Evolutionary conservation across 2,329 filamentous ascomycete genomes (phyloP), one percentile per base, ranked within the genome.

Genomic region (Trichoderma brevicompactum): DNA sequence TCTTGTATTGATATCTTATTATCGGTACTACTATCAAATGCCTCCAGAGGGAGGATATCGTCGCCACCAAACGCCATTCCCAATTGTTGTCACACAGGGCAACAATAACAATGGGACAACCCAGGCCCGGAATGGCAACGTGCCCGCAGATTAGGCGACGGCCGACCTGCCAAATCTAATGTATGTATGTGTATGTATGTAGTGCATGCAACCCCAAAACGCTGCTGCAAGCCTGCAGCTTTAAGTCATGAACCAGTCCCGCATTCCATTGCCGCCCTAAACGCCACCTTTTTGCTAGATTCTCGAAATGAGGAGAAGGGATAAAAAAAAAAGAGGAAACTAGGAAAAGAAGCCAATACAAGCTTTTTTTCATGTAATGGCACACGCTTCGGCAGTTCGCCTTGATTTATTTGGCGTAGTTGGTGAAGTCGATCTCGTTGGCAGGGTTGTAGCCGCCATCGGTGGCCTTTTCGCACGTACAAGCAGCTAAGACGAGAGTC

Each of bases 361-460:
- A 36, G 38, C 49, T 34, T 5, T 36, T 34, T 5, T 36, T 53
- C 23, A 38, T n/a, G 10, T 12, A 19, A 28, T 28, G 19, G n/a
- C 15, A 19, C 28, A 23, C 17, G n/a, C 13, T n/a, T 38, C 28
- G 5, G 28, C 3, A 23, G 12, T 23, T 43, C 13, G 19, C 10
- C 8, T 38, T 8, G 17, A 5, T 46, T 58, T 66, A 66, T 65
- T 67, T 65, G 49, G 65, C 19, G 62, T 89, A 67, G 63, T 89
- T 92, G 43, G 93, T 97, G 75, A 97, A 97, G 78, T 97, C 94
- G 56, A 85, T 91, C 86, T 97, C 94, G 70, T 89, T 83, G 34
- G 77, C 76, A 53, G 87, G 84, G 70, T 90, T 86, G 66, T 83
- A 82, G 44, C 85, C 85, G 62, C 87, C 84, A 70, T 85, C 84